Evolutionary conservation across 140 eudicot species (phyloP).

Genomic region (Anethum foeniculum): DNA sequence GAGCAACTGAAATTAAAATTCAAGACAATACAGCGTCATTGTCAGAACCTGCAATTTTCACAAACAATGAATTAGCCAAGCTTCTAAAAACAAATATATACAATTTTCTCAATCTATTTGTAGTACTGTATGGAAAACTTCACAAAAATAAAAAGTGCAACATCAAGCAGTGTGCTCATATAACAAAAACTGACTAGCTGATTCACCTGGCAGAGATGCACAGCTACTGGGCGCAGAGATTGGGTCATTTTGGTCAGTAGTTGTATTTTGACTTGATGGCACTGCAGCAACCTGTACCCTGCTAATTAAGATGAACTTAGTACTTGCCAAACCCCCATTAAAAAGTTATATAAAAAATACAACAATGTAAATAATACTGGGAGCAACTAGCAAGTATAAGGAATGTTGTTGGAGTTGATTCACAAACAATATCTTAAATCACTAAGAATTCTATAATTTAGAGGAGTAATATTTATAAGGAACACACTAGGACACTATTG

Average conservation of each 20-base stretch:
- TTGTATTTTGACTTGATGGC: constrained; percentile 16
- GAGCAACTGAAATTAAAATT: not conserved
- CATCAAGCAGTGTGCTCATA: not conserved
- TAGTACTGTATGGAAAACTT: not conserved
- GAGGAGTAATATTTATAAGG: too few species aligned
- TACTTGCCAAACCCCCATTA: not conserved
- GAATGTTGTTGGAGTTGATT: too few species aligned
- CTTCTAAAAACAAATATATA: not conserved
- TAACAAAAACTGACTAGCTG: not conserved
- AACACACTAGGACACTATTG: too few species aligned
- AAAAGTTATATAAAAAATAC: not conserved
- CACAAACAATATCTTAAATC: too few species aligned
- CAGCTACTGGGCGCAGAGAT: not conserved
- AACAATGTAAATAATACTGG: not conserved
- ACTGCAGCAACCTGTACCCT: constrained; percentile 20
- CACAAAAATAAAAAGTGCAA: not conserved
- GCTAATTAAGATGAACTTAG: not conserved
- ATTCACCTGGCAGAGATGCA: constrained; percentile 13
- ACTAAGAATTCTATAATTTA: too few species aligned
- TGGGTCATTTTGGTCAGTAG: not conserved
- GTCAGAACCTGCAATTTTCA: constrained; percentile 4
- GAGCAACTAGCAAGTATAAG: not conserved
- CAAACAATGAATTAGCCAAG: not conserved
- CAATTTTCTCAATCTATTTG: not conserved
- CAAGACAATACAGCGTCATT: not conserved